Evolutionary conservation across 768 basidiomycete species (phyloP).

Genomic region (Myochromella boudieri): DNA sequence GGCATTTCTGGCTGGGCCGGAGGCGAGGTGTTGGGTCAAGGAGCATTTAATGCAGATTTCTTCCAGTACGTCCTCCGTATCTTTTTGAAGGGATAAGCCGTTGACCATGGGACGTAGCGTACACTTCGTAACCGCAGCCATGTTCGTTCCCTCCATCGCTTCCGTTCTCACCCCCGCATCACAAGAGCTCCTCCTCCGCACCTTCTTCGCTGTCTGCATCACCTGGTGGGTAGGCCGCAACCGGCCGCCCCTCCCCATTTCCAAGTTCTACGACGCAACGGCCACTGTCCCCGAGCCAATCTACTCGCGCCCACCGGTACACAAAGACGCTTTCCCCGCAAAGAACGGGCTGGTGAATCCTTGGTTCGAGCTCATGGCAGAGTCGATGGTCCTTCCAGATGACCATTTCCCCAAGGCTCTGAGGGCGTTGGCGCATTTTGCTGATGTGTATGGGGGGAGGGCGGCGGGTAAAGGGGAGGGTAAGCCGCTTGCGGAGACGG

Average conservation of each 20-base stretch:
- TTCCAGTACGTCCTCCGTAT: conserved; percentile 46
- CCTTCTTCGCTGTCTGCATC: conserved; percentile 49
- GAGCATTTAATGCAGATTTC: conserved; percentile 57
- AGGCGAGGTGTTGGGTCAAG: too few species aligned
- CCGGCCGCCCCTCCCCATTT: conserved; percentile 48
- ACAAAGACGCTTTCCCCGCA: conserved; percentile 14
- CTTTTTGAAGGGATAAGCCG: too few species aligned
- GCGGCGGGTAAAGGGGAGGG: conserved; percentile 17
- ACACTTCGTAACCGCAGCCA: conserved; percentile 56
- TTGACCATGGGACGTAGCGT: conserved; percentile 35
- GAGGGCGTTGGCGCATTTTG: conserved; percentile 37
- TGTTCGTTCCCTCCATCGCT: conserved; percentile 49
- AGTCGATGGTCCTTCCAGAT: conserved; percentile 54
- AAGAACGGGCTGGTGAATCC: conserved; percentile 46
- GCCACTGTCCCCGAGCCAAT: conserved; percentile 17
- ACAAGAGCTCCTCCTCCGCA: conserved; percentile 45
- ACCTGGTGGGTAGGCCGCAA: conserved; percentile 59
- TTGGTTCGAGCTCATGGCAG: conserved; percentile 59
- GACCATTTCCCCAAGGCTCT: conserved; percentile 44
- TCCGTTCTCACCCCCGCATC: conserved; percentile 32
- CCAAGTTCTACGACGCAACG: conserved; percentile 42
- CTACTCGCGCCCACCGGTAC: not conserved
- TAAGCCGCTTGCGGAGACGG: conserved; percentile 22
- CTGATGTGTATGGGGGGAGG: conserved; percentile 29
- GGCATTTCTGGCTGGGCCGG: conserved; percentile 52